phyloP scores from a whole-genome alignment of 2,329 filamentous ascomycete species.

The Macroventuria anomochaeta region DNA sequence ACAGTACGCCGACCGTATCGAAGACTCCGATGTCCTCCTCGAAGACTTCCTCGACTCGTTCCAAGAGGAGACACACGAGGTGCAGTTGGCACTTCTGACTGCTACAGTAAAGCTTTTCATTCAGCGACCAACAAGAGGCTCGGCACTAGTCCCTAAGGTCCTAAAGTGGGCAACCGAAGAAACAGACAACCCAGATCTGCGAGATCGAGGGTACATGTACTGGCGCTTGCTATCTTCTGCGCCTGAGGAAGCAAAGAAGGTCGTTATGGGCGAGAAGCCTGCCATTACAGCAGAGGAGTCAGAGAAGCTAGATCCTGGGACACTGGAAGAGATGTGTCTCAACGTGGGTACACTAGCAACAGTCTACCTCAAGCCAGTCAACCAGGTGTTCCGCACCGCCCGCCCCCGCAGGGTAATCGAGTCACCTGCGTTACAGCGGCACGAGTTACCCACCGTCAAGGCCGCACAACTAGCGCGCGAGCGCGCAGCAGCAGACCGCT shows the following conservation, averaged over 20 bases:
- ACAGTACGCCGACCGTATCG: conserved; percentile 95
- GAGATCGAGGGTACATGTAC: conserved; percentile 98
- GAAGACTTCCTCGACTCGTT: conserved; percentile 97
- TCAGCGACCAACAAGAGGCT: conserved; percentile 91
- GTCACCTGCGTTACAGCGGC: conserved; percentile 83
- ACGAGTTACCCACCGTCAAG: conserved; percentile 65
- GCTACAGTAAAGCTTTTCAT: conserved; percentile 98
- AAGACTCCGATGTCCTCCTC: conserved; percentile 91
- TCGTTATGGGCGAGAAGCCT: conserved; percentile 98
- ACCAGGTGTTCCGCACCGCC: conserved; percentile 92
- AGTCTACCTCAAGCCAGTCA: conserved; percentile 96
- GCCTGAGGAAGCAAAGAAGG: conserved; percentile 80
- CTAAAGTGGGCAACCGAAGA: conserved; percentile 99
- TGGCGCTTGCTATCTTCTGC: conserved; percentile 95
- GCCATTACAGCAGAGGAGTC: conserved; percentile 89
- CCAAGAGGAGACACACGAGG: conserved; percentile 91
- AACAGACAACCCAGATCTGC: conserved; percentile 96
- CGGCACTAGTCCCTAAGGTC: conserved; percentile 90
- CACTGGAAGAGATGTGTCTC: conserved; percentile 95
- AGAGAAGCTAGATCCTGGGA: conserved; percentile 88
- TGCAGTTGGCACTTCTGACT: conserved; percentile 91
- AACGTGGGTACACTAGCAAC: conserved; percentile 96
- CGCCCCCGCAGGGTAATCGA: conserved; percentile 79
- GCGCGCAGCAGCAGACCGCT: conserved; percentile 41
- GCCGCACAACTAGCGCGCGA: conserved; percentile 50